Evolutionary conservation across 306 rosid species (phyloP).

Genomic region (Styphnolobium japonicum): DNA sequence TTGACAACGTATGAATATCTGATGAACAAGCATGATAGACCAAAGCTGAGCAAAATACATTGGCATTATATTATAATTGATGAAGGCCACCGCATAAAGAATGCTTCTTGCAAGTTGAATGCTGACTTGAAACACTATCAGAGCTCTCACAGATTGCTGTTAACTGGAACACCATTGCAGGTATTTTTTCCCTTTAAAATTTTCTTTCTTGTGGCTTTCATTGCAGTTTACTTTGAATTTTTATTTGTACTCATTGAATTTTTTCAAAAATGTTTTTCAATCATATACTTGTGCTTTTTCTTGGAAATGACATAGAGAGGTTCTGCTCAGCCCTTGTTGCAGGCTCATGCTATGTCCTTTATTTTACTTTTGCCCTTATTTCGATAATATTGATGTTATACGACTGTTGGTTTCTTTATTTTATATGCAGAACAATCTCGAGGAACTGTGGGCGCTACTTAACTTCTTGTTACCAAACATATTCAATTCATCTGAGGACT

Average conservation of each 20-base stretch:
- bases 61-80: conserved; percentile 99
- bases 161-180: conserved; percentile 99
- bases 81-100: conserved; percentile 99
- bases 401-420: conserved; percentile 25
- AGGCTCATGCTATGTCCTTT: neutral
- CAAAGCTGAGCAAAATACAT: conserved; percentile 87
- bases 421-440: conserved; percentile 86
- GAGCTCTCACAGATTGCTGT: conserved; percentile 95
- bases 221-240: conserved; percentile 46
- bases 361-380: neutral
- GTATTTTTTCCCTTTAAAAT: conserved; percentile 22
- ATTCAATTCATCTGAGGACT: conserved; percentile 94
- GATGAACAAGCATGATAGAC: conserved; percentile 99
- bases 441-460: conserved; percentile 96
- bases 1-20: conserved; percentile 96
- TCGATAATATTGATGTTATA: conserved; percentile 9
- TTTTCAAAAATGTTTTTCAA: neutral
- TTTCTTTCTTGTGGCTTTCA: conserved; percentile 1
- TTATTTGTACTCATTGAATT: conserved; percentile 11
- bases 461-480: conserved; percentile 97
- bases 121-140: conserved; percentile 90
- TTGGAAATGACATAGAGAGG: conserved; percentile 5
- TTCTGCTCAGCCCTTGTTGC: conserved; percentile 11
- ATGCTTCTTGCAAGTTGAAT: conserved; percentile 99
- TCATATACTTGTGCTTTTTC: neutral